Percentiles rank a stretch among this genome's conserved stretches.
Conservation (phyloP, 345 rosid species). For the Camelina hispida region DNA sequence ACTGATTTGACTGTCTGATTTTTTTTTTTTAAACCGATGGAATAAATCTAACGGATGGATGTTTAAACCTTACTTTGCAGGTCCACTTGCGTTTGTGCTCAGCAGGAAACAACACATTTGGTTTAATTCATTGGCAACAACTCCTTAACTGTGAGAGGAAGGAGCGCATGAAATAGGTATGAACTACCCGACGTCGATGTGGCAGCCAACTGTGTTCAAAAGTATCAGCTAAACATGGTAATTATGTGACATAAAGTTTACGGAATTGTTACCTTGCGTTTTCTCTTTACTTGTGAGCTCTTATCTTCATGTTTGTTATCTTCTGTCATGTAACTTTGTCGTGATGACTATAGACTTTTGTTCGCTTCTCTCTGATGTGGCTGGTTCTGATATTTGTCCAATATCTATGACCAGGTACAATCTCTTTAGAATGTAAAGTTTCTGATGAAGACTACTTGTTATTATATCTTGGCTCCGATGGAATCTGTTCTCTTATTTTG, state of each 20-base stretch:
- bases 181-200: constrained; percentile 7
- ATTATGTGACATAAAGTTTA: neutral
- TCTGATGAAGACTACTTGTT: constrained; percentile 9
- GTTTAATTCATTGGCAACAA: constrained; percentile 2
- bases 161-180: neutral
- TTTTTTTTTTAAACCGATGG: neutral
- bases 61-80: constrained; percentile 37
- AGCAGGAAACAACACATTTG: constrained; percentile 2
- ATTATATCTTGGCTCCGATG: neutral
- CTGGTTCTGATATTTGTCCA: constrained; percentile 12
- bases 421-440: constrained; percentile 14
- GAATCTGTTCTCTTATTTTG: constrained; percentile 17
- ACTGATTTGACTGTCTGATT: constrained; percentile 34
- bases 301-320: constrained; percentile 6
- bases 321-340: constrained; percentile 15
- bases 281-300: constrained; percentile 6
- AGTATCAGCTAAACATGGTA: constrained; percentile 29
- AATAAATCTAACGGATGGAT: constrained; percentile 32
- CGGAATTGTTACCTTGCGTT: neutral
- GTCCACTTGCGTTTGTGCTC: constrained; percentile 32
- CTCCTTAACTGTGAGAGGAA: constrained; percentile 23
- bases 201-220: constrained; percentile 14
- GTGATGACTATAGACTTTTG: neutral
- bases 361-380: constrained; percentile 11
- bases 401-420: constrained; percentile 30